A percentile compares a stretch with the other conserved stretches of the same genome.
These are phyloP conservation scores for Nakazawaea siamensis DNA, from an alignment of 805 yeast species.

Conservation along the genomic window DNA sequence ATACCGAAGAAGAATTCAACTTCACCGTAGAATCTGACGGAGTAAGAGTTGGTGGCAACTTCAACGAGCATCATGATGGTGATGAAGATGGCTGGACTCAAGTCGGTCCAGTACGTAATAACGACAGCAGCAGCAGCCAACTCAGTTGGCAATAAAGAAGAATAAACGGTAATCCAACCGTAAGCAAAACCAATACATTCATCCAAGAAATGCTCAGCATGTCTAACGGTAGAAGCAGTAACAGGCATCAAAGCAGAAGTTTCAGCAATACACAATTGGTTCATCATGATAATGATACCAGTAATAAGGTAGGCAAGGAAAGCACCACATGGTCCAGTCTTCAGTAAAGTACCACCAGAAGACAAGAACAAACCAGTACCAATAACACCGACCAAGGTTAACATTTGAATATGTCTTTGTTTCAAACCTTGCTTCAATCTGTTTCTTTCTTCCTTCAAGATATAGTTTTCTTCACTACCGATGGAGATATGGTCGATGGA, in stretches of 20 bases:
- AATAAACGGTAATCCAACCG: constrained; percentile 32
- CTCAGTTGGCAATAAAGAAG: constrained; percentile 41
- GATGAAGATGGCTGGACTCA: constrained; percentile 37
- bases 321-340: constrained; percentile 28
- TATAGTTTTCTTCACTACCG: constrained; percentile 9
- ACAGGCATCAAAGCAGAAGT: constrained; percentile 29
- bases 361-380: constrained; percentile 31
- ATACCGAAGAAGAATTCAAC: constrained; percentile 35
- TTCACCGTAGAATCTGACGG: constrained; percentile 38
- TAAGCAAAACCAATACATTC: constrained; percentile 28
- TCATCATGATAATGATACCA: constrained; percentile 24
- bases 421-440: constrained; percentile 20
- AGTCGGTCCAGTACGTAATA: constrained; percentile 35
- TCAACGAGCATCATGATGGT: constrained; percentile 30
- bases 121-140: constrained; percentile 40
- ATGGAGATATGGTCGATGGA: constrained; percentile 2
- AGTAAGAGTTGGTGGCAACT: constrained; percentile 28
- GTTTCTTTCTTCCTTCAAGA: constrained; percentile 9
- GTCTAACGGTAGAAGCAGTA: constrained; percentile 27
- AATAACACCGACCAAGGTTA: constrained; percentile 32
- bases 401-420: constrained; percentile 29
- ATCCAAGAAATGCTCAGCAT: constrained; percentile 30
- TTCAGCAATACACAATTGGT: constrained; percentile 27
- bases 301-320: constrained; percentile 24
- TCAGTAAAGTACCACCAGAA: constrained; percentile 25